Evolutionary conservation across 2,329 filamentous ascomycete genomes (phyloP).

Genomic region (Aspergillus sp.): DNA sequence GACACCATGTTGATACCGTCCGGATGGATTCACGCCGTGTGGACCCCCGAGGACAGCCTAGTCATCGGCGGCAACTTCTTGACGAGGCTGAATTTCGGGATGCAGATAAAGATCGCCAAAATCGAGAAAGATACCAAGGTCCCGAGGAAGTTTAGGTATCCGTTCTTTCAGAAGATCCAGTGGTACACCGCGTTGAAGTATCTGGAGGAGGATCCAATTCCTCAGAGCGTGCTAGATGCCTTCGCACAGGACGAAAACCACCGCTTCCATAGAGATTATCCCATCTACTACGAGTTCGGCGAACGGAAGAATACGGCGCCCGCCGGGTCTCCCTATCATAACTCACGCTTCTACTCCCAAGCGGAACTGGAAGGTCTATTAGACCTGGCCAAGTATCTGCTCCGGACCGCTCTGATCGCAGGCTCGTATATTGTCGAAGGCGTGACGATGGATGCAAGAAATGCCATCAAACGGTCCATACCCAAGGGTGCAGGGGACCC

Average conservation of each 20-base stretch:
- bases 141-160: slow-evolving; percentile 64
- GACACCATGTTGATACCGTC: slow-evolving; percentile 71
- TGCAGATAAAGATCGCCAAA: slow-evolving; percentile 65
- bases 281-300: slow-evolving; percentile 60
- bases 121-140: slow-evolving; percentile 69
- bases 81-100: slow-evolving; percentile 63
- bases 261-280: slow-evolving; percentile 54
- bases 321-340: slow-evolving; percentile 54
- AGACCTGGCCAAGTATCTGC: slow-evolving; percentile 60
- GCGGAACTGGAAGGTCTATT: slow-evolving; percentile 61
- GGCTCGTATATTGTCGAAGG: slow-evolving; percentile 60
- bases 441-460: slow-evolving; percentile 57
- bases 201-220: slow-evolving; percentile 63
- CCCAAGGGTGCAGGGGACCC: slow-evolving; percentile 63
- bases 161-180: slow-evolving; percentile 68
- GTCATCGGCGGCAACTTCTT: slow-evolving; percentile 72
- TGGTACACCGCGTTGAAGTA: slow-evolving; percentile 68
- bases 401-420: slow-evolving; percentile 62
- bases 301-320: slow-evolving; percentile 53
- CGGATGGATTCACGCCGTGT: slow-evolving; percentile 71
- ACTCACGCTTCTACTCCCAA: slow-evolving; percentile 63
- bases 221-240: slow-evolving; percentile 53
- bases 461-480: slow-evolving; percentile 62
- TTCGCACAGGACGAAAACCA: slow-evolving; percentile 56
- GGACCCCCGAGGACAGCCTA: slow-evolving; percentile 68